Percentiles rank a stretch among this genome's conserved stretches.
Conservation (phyloP, 768 basidiomycete species). For the Lactifluus piperatus region DNA sequence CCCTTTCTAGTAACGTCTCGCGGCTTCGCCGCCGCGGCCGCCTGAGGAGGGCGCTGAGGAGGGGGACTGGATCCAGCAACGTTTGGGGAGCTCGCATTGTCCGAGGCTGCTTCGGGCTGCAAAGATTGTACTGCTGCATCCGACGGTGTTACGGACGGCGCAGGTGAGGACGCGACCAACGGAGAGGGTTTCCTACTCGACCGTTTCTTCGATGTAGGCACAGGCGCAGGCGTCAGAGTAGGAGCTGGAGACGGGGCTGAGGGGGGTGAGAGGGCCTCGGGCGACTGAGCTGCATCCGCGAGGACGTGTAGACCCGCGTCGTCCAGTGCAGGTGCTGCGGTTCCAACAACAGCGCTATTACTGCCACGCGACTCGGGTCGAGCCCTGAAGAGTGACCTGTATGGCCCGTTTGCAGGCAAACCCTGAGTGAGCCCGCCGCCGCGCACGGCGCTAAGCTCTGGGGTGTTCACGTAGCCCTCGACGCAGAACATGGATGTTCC, state of each 20-base stretch:
- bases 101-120: not conserved
- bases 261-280: slow-evolving; percentile 8
- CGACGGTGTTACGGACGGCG: not conserved
- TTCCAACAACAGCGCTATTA: not conserved
- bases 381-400: slow-evolving; percentile 17
- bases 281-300: slow-evolving; percentile 12
- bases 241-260: not conserved
- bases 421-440: slow-evolving; percentile 13
- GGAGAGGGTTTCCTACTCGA: slow-evolving; percentile 3
- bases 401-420: slow-evolving; percentile 8
- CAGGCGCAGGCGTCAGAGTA: not conserved
- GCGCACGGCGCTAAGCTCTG: slow-evolving; percentile 12
- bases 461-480: slow-evolving; percentile 16
- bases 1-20: not conserved
- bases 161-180: not conserved
- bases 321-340: not conserved
- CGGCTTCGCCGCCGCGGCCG: too few relatives aligned
- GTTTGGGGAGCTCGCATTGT: not conserved
- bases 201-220: not conserved
- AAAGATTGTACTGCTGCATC: not conserved
- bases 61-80: not conserved
- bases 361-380: slow-evolving; percentile 3
- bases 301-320: slow-evolving; percentile 12
- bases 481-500: slow-evolving; percentile 17
- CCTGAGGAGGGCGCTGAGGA: not conserved